Conservation (phyloP, 345 rosid species). For the Eucalyptus melliodora region DNA sequence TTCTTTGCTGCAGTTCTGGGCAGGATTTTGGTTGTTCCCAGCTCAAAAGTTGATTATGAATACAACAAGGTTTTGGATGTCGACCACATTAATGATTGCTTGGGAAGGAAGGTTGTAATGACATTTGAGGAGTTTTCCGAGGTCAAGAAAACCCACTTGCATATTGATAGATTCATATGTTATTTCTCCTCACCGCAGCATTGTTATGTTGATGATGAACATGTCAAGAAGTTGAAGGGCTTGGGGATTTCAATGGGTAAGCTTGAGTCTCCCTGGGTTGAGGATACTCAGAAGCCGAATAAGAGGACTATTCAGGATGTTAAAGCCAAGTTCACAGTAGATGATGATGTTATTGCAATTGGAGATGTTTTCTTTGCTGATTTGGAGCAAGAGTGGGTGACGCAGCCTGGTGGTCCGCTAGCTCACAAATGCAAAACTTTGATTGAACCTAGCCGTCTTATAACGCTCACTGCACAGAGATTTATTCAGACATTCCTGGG, state of each 20-base stretch:
- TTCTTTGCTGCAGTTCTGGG: slow-evolving; percentile 72
- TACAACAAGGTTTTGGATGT: slow-evolving; percentile 61
- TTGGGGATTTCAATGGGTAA: slow-evolving; percentile 70
- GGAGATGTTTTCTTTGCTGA: slow-evolving; percentile 86
- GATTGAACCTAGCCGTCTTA: slow-evolving; percentile 73
- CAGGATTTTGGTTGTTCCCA: slow-evolving; percentile 66
- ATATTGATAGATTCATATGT: slow-evolving; percentile 56
- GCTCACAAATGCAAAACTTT: slow-evolving; percentile 79
- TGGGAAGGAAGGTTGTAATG: slow-evolving; percentile 55
- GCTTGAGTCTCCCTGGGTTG: slow-evolving; percentile 72
- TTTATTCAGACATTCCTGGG: slow-evolving; percentile 92
- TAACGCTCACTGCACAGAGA: slow-evolving; percentile 78
- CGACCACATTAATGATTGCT: slow-evolving; percentile 50
- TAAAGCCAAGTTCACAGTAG: slow-evolving; percentile 37
- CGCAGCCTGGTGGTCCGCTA: slow-evolving; percentile 92
- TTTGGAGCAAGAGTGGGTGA: slow-evolving; percentile 60
- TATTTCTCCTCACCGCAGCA: slow-evolving; percentile 64
- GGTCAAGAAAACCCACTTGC: slow-evolving; percentile 36
- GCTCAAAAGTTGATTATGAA: slow-evolving; percentile 59
- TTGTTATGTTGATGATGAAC: slow-evolving; percentile 74
- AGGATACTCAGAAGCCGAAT: slow-evolving; percentile 52
- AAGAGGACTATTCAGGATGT: slow-evolving; percentile 58
- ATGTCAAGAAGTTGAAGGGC: slow-evolving; percentile 53
- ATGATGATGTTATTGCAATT: slow-evolving; percentile 71
- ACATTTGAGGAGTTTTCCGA: slow-evolving; percentile 64